Conservation (phyloP, 805 yeast species). For the Wickerhamiella domercqiae region DNA sequence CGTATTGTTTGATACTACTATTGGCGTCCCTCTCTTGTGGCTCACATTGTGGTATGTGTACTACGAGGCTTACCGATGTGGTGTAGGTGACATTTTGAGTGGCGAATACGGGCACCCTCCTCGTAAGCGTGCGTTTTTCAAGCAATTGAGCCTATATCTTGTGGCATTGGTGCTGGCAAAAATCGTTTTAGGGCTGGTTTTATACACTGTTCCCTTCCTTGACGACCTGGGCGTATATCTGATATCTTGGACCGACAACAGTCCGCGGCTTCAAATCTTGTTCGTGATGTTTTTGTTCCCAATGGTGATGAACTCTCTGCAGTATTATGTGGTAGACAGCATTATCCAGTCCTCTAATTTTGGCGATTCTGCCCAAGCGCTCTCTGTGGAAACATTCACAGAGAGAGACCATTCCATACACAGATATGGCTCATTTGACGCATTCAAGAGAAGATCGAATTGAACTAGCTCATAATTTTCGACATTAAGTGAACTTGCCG, state of each 20-base stretch:
- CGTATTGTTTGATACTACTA: slow-evolving; percentile 77
- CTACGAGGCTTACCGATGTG: slow-evolving; percentile 28
- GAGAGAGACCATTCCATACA: slow-evolving; percentile 1
- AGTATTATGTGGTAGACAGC: slow-evolving; percentile 42
- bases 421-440: slow-evolving; percentile 10
- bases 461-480: background rate
- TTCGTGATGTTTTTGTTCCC: slow-evolving; percentile 59
- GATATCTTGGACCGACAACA: slow-evolving; percentile 58
- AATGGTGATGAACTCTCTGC: slow-evolving; percentile 30
- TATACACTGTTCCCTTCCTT: slow-evolving; percentile 48
- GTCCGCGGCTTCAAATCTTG: slow-evolving; percentile 70
- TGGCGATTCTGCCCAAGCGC: slow-evolving; percentile 10
- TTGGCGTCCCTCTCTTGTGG: slow-evolving; percentile 79
- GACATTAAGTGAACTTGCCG: no score
- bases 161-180: slow-evolving; percentile 52
- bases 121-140: slow-evolving; percentile 43
- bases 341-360: slow-evolving; percentile 38
- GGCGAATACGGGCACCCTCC: slow-evolving; percentile 61
- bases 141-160: slow-evolving; percentile 58
- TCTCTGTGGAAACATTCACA: background rate
- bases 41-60: slow-evolving; percentile 29
- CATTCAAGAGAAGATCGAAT: slow-evolving; percentile 3
- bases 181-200: slow-evolving; percentile 37
- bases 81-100: slow-evolving; percentile 29
- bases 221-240: slow-evolving; percentile 59